Evolutionary conservation across 805 yeast genomes (phyloP), one percentile per base, ranked within the genome.

Genomic region (Teunomyces pallodes): DNA sequence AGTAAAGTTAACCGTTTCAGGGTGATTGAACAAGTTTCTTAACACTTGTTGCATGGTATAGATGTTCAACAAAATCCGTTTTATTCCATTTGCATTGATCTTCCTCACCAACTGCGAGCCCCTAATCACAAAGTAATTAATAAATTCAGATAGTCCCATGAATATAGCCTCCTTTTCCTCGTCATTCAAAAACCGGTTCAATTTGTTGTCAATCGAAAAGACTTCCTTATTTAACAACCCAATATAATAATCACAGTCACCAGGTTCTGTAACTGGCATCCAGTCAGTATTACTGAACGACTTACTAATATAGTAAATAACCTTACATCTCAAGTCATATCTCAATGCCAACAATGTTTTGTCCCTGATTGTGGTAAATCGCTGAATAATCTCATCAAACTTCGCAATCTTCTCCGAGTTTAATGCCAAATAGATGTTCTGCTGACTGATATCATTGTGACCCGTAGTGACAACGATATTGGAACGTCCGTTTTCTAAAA

Each of bases 11-110:
- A 83, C 81, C 14, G 69, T 70, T 33, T 76, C 76, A 0, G 85
- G 82, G 49, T 74, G 71, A 20, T 64, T 59, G 59, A 80, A 75
- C 30, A 85, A 74, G 50, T 79, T 81, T 50, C 86, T 75, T 47
- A 86, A 72, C 77, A 83, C 79, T 60, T 86, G 91, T 65, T 84
- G 90, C 38, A 86, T 64, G 0, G 86, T 82, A 45, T 81, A 72
- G 16, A 86, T 80, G 59, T 86, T 86, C 54, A 81, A 70, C 49
- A 80, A 67, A 51, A 86, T 67, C 54, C 80, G 77, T 54, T 79
- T 76, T 47, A 84, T 72, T 30, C 92, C 91, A 51, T 77, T 74
- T 14, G 67, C 66, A 60, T 83, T 84, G 56, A 84, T 69, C 42
- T 70, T 74, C 16, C 64, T 62, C 7, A 87, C 70, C 46, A 76